phyloP scores from a whole-genome alignment of 2,329 filamentous ascomycete species.

The Niveomyces coronatus region DNA sequence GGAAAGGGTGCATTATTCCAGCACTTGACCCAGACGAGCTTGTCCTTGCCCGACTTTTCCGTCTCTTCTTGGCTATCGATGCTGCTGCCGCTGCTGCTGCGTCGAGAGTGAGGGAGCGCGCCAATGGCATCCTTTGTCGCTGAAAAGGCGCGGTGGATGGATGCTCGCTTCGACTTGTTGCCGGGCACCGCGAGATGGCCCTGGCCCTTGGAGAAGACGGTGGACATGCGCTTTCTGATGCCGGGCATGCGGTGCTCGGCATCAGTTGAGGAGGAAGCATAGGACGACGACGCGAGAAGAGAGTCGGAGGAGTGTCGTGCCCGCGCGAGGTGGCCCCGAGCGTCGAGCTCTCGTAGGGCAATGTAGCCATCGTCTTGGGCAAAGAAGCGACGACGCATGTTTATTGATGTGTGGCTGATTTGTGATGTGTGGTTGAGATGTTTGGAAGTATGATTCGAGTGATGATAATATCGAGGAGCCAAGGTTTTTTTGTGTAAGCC shows the following conservation, averaged over 20 bases:
- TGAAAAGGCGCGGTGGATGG: conserved; percentile 1
- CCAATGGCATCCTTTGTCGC: not conserved
- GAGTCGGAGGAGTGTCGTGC: not conserved
- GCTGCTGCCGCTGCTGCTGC: not conserved
- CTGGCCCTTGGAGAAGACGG: not conserved
- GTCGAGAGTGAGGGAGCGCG: conserved; percentile 1
- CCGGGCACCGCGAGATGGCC: not conserved
- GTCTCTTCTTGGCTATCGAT: conserved; percentile 1
- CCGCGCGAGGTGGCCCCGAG: not conserved
- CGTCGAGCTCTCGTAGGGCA: conserved; percentile 6
- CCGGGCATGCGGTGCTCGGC: not conserved
- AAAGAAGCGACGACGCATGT: conserved; percentile 6
- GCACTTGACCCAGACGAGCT: not conserved
- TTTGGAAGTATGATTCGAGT: no score
- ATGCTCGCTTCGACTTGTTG: conserved; percentile 1
- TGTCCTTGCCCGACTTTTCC: not conserved
- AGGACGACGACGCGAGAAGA: not conserved
- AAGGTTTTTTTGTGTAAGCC: no score
- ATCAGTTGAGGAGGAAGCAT: not conserved
- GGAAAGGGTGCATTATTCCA: not conserved
- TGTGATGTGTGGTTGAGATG: not conserved
- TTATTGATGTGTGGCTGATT: not conserved
- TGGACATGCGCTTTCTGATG: conserved; percentile 7
- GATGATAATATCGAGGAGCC: no score
- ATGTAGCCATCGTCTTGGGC: conserved; percentile 3